Conservation (phyloP, 2,329 filamentous ascomycete genomes). For the Cladosporium colombiae region DNA sequence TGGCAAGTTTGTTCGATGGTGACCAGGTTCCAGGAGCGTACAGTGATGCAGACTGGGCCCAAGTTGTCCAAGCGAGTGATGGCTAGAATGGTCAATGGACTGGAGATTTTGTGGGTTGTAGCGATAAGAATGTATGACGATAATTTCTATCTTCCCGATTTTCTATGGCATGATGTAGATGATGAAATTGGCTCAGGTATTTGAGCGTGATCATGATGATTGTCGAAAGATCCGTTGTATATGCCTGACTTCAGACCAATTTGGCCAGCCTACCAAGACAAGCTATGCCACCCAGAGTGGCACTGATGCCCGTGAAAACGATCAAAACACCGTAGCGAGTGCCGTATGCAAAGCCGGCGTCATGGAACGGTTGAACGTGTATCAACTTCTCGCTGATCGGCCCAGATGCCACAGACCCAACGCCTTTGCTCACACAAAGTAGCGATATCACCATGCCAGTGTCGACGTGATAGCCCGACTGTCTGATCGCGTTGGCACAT, state of each 20-base stretch:
- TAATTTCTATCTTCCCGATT: background rate
- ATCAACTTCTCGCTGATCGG: conserved; percentile 21
- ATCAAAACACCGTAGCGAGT: conserved; percentile 19
- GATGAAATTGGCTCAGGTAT: background rate
- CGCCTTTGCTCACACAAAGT: conserved; percentile 21
- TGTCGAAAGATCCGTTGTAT: background rate
- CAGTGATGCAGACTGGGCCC: conserved; percentile 46
- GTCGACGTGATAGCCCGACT: conserved; percentile 20
- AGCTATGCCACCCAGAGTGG: conserved; percentile 13
- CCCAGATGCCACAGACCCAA: conserved; percentile 19
- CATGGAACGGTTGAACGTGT: background rate
- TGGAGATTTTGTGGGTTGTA: background rate
- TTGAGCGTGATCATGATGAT: background rate
- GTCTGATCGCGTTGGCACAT: conserved; percentile 28
- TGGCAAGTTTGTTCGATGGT: conserved; percentile 53
- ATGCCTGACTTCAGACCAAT: background rate
- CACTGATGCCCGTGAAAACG: conserved; percentile 12
- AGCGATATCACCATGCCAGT: conserved; percentile 23
- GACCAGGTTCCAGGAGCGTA: conserved; percentile 48
- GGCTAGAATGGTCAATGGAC: conserved; percentile 24
- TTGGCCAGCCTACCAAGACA: conserved; percentile 16
- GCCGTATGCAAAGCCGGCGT: conserved; percentile 19
- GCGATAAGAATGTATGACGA: background rate
- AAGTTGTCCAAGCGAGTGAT: conserved; percentile 49
- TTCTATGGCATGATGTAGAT: background rate